Evolutionary conservation across 2,329 filamentous ascomycete species (phyloP).

Genomic region (Escovopsis sp.): DNA sequence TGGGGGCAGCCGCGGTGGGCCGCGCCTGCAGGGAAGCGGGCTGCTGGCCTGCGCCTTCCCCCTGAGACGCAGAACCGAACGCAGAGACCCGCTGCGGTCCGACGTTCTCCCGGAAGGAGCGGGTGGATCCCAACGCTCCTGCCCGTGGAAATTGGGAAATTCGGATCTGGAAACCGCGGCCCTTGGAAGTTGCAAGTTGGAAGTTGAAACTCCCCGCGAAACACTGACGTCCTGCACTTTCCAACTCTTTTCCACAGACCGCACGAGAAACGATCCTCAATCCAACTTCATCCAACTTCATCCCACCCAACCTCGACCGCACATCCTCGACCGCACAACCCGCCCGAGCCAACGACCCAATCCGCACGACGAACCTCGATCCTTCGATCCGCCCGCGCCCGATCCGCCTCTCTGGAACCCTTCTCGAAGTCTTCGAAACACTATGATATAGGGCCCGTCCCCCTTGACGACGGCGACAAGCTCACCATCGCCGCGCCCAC

Average conservation of each 20-base stretch:
- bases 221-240: too few relatives aligned
- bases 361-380: not conserved
- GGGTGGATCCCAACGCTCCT: not conserved
- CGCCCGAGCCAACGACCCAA: slow-evolving; percentile 1
- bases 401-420: not conserved
- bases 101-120: slow-evolving; percentile 5
- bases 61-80: not conserved
- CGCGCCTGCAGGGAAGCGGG: too few relatives aligned
- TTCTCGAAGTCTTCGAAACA: not conserved
- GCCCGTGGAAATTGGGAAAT: too few relatives aligned
- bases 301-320: too few relatives aligned
- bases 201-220: not conserved
- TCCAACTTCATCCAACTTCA: not conserved
- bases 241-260: too few relatives aligned
- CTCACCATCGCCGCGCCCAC: slow-evolving; percentile 4
- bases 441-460: not conserved
- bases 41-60: not conserved
- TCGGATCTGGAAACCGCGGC: not conserved
- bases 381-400: not conserved
- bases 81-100: slow-evolving; percentile 1
- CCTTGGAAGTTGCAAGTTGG: too few relatives aligned
- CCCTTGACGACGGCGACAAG: not conserved
- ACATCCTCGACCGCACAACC: too few relatives aligned
- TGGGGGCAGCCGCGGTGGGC: too few relatives aligned
- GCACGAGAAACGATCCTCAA: too few relatives aligned